Conservation (phyloP, 2,329 filamentous ascomycete genomes). For the Talaromyces funiculosus region DNA sequence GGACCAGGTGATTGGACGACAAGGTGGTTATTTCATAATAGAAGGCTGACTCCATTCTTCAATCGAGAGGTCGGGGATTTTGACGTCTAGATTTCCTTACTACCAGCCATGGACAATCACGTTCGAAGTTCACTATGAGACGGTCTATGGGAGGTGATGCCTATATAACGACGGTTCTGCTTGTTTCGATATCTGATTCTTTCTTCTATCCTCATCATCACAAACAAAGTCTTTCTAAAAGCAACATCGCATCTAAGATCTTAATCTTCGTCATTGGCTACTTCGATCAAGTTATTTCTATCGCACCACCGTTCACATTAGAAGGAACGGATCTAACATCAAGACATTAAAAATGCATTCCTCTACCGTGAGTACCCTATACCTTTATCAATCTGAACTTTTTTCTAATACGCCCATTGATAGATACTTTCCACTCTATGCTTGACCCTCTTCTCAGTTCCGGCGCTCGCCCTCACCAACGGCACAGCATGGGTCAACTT, state of each 20-base stretch:
- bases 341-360: neutral
- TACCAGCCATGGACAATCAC: conserved; percentile 9
- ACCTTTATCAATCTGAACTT: no score
- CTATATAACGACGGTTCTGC: neutral
- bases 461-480: conserved; percentile 8
- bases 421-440: conserved; percentile 10
- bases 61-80: neutral
- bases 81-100: neutral
- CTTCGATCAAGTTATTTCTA: neutral
- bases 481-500: conserved; percentile 13
- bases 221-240: neutral
- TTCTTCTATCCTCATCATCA: neutral
- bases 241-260: neutral
- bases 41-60: neutral
- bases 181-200: neutral
- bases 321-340: neutral
- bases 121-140: neutral
- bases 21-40: neutral
- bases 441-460: neutral
- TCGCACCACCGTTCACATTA: neutral
- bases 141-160: neutral
- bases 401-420: no score
- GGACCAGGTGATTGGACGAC: neutral
- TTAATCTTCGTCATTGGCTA: neutral
- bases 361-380: neutral